Evolutionary conservation across 2,329 filamentous ascomycete species (phyloP), one percentile per base, ranked within the genome.

Genomic region (Microdochium nivale): DNA sequence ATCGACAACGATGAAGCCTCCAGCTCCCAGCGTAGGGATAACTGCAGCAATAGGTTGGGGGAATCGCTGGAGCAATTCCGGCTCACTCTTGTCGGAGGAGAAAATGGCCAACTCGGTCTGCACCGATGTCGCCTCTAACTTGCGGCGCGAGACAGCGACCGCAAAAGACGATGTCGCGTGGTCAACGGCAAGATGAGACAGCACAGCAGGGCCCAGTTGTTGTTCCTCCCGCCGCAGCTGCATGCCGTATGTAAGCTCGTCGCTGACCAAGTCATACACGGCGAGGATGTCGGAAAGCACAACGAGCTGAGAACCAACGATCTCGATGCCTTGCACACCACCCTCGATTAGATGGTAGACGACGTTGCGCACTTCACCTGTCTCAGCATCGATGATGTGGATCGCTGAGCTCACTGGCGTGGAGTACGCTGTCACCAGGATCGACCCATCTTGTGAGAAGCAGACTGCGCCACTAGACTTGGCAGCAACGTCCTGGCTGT

Each of bases 381-480:
- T 82, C 23, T 79, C 74, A 1, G 87, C 77, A 65, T 96, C 86
- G 56, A 97, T 80, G 50, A 96, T 76, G 60, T 94, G 83, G 11
- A 95, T 75, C 16, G 84, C 73, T 4, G 84, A 83, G 10, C 70
- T 64, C 3, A 19, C 19, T 8, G 40, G 40, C 27, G 71, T 70
- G 30, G 77, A 78, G 56, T 76, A 79, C 3, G 81, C 83, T 48
- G 84, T 83, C 49, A 89, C 90, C n/a, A 95, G 72, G 2, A 88
- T 81, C 13, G 90, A 95, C 1, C 88, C 89, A 64, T 96, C 90
- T 56, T 88, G 82, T 0, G 90, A 95, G 64, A 88, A 96, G 24
- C 84, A 76, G 40, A 96, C 67, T 46, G 80, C 81, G 14, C 87
- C 88, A 53, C 81, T 79, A 19, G 46, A 25, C 46, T n/a, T 57